These are phyloP conservation scores for Monosporascus sp. DNA, from an alignment of 2,329 filamentous ascomycete species.

Conservation along the genomic window DNA sequence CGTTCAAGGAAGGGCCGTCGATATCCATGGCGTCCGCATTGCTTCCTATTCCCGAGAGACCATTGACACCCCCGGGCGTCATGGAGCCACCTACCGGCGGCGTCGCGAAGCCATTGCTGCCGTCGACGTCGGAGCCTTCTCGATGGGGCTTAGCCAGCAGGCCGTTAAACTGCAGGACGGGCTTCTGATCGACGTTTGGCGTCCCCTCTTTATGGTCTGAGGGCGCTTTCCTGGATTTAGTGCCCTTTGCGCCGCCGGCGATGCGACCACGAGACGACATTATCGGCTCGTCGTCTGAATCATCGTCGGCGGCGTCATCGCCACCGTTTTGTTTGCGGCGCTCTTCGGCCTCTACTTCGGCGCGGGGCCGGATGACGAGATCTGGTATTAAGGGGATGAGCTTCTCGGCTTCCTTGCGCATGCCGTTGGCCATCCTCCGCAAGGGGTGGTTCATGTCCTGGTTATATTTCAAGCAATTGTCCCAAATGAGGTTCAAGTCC, in stretches of 20 bases:
- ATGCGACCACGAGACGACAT: slow-evolving; percentile 95
- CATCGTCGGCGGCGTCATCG: slow-evolving; percentile 76
- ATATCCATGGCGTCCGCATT: slow-evolving; percentile 84
- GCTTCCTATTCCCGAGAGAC: slow-evolving; percentile 60
- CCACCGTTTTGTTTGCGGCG: slow-evolving; percentile 81
- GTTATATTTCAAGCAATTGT: slow-evolving; percentile 95
- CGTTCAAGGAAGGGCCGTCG: slow-evolving; percentile 68
- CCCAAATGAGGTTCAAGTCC: slow-evolving; percentile 93
- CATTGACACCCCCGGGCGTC: slow-evolving; percentile 70
- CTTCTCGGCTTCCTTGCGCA: slow-evolving; percentile 97
- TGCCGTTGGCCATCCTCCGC: slow-evolving; percentile 87
- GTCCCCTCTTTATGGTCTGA: slow-evolving; percentile 73
- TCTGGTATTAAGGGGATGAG: slow-evolving; percentile 93
- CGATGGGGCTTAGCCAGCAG: slow-evolving; percentile 51
- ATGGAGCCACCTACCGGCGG: slow-evolving; percentile 70
- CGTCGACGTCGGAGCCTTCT: slow-evolving; percentile 78
- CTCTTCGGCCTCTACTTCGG: slow-evolving; percentile 87
- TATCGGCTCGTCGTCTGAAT: slow-evolving; percentile 95
- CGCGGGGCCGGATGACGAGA: slow-evolving; percentile 81
- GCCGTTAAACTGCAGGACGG: slow-evolving; percentile 61
- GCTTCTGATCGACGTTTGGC: slow-evolving; percentile 70
- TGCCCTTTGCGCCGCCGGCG: slow-evolving; percentile 72
- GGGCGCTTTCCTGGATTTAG: slow-evolving; percentile 71
- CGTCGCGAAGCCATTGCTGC: slow-evolving; percentile 81
- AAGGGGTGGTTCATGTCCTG: slow-evolving; percentile 81